Percentiles rank a stretch among this genome's conserved stretches.
Evolutionary conservation across 805 yeast genomes (phyloP).

Genomic region (Saccharomyces mikatae): DNA sequence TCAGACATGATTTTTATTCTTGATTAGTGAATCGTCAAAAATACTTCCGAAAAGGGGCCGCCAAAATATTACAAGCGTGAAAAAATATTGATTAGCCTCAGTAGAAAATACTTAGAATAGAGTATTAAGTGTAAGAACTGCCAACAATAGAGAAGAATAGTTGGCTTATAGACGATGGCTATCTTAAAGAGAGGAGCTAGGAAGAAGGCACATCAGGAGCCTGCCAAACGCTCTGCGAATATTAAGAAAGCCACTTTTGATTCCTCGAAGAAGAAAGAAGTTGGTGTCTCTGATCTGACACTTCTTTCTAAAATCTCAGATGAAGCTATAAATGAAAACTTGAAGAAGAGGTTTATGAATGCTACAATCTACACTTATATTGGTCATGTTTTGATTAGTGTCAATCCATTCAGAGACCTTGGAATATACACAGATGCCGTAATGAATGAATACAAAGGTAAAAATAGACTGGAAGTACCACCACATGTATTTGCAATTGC

Average conservation of each 20-base stretch:
- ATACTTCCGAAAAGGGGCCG: background rate
- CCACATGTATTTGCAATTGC: conserved; percentile 97
- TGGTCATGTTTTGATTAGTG: conserved; percentile 87
- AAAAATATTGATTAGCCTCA: background rate
- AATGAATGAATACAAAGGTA: conserved; percentile 68
- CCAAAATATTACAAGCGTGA: background rate
- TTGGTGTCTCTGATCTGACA: conserved; percentile 89
- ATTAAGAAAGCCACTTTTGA: conserved; percentile 86
- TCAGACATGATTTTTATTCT: background rate
- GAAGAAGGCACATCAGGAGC: conserved; percentile 41
- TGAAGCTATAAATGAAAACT: conserved; percentile 81
- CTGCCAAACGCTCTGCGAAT: conserved; percentile 42
- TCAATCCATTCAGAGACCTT: conserved; percentile 86
- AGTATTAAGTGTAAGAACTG: background rate
- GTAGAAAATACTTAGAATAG: background rate
- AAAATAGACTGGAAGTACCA: conserved; percentile 89
- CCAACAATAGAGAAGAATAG: conserved; percentile 14
- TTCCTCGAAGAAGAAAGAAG: conserved; percentile 78
- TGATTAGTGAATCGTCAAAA: background rate
- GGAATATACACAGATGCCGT: conserved; percentile 83
- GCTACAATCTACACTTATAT: conserved; percentile 83
- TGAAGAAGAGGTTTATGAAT: conserved; percentile 77
- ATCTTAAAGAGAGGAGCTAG: conserved; percentile 68
- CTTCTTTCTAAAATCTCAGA: conserved; percentile 77
- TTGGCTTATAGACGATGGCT: conserved; percentile 38